Percentiles rank a stretch among this genome's conserved stretches.
Evolutionary conservation across 2,329 filamentous ascomycete genomes (phyloP).

Genomic region (Calonectria crousiana): DNA sequence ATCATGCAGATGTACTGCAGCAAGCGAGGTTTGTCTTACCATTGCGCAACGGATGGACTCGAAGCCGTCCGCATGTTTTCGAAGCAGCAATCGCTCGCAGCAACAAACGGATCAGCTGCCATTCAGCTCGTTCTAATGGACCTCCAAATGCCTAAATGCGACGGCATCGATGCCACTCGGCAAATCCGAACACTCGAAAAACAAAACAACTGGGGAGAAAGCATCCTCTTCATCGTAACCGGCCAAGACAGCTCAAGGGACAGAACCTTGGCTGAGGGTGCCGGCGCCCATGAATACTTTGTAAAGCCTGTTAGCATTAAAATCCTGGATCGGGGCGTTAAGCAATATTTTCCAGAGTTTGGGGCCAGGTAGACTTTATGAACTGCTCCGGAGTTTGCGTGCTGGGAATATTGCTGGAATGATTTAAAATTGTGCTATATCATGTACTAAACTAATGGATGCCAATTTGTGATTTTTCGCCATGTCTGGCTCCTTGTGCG

Average conservation of each 20-base stretch:
- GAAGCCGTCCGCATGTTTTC: slow-evolving; percentile 54
- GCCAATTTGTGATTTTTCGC: background rate
- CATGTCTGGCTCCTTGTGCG: background rate
- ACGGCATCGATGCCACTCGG: slow-evolving; percentile 43
- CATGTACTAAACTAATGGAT: background rate
- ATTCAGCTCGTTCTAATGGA: slow-evolving; percentile 46
- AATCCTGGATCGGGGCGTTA: slow-evolving; percentile 30
- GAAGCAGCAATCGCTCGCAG: slow-evolving; percentile 29
- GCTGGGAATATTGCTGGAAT: background rate
- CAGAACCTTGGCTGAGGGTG: slow-evolving; percentile 29
- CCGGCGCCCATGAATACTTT: slow-evolving; percentile 42
- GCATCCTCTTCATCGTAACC: slow-evolving; percentile 43
- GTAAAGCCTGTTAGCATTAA: slow-evolving; percentile 41
- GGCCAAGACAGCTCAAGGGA: slow-evolving; percentile 43
- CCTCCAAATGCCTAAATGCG: slow-evolving; percentile 46
- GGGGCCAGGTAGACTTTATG: background rate
- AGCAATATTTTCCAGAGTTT: slow-evolving; percentile 35
- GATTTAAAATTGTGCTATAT: background rate
- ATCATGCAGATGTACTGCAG: slow-evolving; percentile 61
- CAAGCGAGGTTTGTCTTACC: slow-evolving; percentile 55
- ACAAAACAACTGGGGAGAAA: slow-evolving; percentile 20
- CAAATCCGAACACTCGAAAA: slow-evolving; percentile 42
- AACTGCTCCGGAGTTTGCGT: background rate
- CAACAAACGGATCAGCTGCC: slow-evolving; percentile 9
- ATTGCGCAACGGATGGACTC: slow-evolving; percentile 56